Percentiles rank a stretch among this genome's conserved stretches.
These are phyloP conservation scores for Hypoxylon cercidicola DNA, from an alignment of 495 filamentous ascomycete species.

Conservation along the genomic window DNA sequence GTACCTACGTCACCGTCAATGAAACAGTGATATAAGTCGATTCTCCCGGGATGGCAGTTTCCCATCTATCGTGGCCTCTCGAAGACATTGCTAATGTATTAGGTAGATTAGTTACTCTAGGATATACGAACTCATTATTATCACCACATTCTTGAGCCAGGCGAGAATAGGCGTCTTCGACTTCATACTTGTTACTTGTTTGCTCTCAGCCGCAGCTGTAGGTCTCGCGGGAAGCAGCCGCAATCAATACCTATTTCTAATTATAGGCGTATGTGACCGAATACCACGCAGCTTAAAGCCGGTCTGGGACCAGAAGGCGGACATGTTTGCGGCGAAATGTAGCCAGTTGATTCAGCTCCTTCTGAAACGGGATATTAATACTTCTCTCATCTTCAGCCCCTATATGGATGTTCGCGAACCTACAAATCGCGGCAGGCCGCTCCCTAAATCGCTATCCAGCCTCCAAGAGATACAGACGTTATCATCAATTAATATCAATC, in stretches of 20 bases:
- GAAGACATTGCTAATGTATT: no score
- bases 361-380: slow-evolving; percentile 18
- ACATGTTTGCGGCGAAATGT: slow-evolving; percentile 2
- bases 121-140: no score
- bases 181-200: background rate
- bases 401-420: slow-evolving; percentile 15
- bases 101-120: no score
- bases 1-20: no score
- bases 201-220: slow-evolving; percentile 22
- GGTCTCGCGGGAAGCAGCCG: slow-evolving; percentile 12
- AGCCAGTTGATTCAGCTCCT: slow-evolving; percentile 21
- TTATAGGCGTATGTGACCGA: slow-evolving; percentile 11
- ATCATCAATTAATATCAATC: background rate
- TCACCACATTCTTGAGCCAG: background rate
- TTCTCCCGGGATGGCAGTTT: no score
- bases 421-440: slow-evolving; percentile 26
- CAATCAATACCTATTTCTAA: slow-evolving; percentile 25
- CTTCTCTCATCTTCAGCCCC: slow-evolving; percentile 6
- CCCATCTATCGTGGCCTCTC: no score
- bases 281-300: slow-evolving; percentile 3
- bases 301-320: slow-evolving; percentile 1
- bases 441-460: background rate
- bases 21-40: no score
- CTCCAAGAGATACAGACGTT: slow-evolving; percentile 5
- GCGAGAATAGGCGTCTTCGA: slow-evolving; percentile 9